Evolutionary conservation across 192 early-diverging fungal species (phyloP).

Genomic region (Phlyctochytrium arcticum): DNA sequence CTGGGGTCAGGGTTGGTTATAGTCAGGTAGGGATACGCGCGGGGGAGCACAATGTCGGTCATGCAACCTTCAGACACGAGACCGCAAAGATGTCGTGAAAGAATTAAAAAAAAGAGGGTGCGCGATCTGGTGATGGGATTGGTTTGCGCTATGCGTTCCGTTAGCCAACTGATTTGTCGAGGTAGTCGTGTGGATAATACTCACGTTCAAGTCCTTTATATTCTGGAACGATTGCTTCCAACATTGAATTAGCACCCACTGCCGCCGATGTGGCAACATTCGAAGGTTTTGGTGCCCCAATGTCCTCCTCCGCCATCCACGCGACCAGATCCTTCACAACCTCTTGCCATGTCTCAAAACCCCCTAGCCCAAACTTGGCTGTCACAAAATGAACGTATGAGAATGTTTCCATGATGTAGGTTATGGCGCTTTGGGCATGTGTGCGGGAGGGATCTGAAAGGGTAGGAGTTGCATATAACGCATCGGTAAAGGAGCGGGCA

Average conservation of each 20-base stretch:
- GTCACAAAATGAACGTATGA: slow-evolving; percentile 23
- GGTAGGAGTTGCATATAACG: neutral
- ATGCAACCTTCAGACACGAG: slow-evolving; percentile 8
- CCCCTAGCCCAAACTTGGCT: slow-evolving; percentile 13
- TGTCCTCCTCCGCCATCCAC: slow-evolving; percentile 11
- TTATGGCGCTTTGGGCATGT: neutral
- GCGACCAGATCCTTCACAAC: slow-evolving; percentile 2
- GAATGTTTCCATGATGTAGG: neutral
- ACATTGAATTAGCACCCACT: too few relatives aligned
- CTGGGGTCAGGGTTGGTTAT: neutral
- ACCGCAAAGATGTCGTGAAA: slow-evolving; percentile 2
- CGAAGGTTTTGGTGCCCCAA: too few relatives aligned
- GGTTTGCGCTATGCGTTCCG: too few relatives aligned
- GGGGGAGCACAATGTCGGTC: slow-evolving; percentile 1
- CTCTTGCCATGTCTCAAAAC: slow-evolving; percentile 16
- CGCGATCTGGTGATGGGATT: slow-evolving; percentile 7
- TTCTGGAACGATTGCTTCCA: too few relatives aligned
- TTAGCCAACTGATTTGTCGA: too few relatives aligned
- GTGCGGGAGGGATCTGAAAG: neutral
- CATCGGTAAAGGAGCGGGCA: neutral
- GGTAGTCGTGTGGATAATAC: too few relatives aligned
- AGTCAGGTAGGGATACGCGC: slow-evolving; percentile 17
- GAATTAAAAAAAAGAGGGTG: slow-evolving; percentile 12
- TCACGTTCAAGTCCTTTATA: too few relatives aligned
- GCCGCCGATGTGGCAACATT: too few relatives aligned